These are phyloP conservation scores for Tuber borchii DNA, from an alignment of 495 filamentous ascomycete genomes.

Conservation along the genomic window DNA sequence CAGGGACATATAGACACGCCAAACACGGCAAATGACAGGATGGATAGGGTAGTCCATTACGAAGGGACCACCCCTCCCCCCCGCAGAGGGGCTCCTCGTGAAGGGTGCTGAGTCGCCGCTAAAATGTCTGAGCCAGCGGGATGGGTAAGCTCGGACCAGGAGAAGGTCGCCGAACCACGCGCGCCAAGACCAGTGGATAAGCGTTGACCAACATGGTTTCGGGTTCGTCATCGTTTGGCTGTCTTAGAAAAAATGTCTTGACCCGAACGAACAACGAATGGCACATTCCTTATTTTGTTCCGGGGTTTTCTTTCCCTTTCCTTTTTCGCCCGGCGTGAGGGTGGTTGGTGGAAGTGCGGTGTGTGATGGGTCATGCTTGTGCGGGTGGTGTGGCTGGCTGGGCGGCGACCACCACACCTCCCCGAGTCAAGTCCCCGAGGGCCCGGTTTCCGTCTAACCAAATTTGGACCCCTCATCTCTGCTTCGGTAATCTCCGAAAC, in stretches of 20 bases:
- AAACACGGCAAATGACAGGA: conserved; percentile 5
- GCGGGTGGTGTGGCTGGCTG: not conserved
- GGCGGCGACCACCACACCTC: conserved; percentile 20
- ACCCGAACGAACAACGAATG: not conserved
- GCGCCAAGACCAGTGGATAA: not conserved
- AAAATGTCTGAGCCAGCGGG: conserved; percentile 4
- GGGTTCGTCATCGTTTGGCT: not conserved
- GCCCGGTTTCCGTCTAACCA: conserved; percentile 24
- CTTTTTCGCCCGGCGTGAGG: not conserved
- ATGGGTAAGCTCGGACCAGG: conserved; percentile 30
- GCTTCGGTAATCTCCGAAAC: conserved; percentile 30
- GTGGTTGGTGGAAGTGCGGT: not conserved
- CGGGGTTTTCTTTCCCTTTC: not conserved
- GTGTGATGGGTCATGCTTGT: not conserved
- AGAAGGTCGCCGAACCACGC: conserved; percentile 32
- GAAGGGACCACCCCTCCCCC: not conserved
- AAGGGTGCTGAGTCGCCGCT: not conserved
- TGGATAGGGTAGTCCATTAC: not conserved
- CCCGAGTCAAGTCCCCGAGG: conserved; percentile 38
- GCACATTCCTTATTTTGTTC: not conserved
- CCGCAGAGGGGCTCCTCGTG: not conserved
- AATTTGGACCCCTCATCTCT: conserved; percentile 12
- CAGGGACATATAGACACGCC: not conserved
- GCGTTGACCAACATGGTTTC: conserved; percentile 6
- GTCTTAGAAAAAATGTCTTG: not conserved